Evolutionary conservation across 352 stramenopile species (phyloP).

Genomic region (Phytophthora vignae): DNA sequence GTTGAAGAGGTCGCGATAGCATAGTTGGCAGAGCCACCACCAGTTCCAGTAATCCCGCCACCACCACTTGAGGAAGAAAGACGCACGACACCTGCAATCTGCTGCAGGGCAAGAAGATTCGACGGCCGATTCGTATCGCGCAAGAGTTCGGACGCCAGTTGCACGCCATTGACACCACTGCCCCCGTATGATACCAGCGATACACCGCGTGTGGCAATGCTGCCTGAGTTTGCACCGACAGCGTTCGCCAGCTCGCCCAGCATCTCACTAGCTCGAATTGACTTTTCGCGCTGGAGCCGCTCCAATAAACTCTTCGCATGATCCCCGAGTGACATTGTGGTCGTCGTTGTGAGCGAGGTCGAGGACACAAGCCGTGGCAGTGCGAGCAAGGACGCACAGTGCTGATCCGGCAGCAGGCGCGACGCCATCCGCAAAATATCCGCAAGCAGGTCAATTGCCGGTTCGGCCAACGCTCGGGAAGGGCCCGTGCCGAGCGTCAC

Average conservation of each 20-base stretch:
- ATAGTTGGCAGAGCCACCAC: conserved; percentile 41
- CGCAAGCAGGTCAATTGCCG: conserved; percentile 84
- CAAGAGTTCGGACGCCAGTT: conserved; percentile 87
- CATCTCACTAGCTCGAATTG: conserved; percentile 88
- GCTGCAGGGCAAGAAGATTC: conserved; percentile 50
- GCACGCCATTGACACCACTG: conserved; percentile 87
- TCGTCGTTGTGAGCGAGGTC: conserved; percentile 78
- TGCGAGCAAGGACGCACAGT: conserved; percentile 81
- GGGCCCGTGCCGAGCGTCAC: conserved; percentile 83
- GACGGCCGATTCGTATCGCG: conserved; percentile 88
- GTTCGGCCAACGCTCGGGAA: conserved; percentile 77
- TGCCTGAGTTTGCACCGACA: conserved; percentile 79
- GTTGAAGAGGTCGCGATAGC: conserved; percentile 40
- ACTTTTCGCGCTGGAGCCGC: conserved; percentile 82
- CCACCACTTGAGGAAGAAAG: conserved; percentile 40
- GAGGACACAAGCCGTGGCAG: conserved; percentile 83
- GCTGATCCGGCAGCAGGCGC: conserved; percentile 82
- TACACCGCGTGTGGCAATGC: conserved; percentile 68
- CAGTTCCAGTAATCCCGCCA: conserved; percentile 30
- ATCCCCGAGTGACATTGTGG: conserved; percentile 73
- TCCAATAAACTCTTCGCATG: conserved; percentile 79
- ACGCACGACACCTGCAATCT: conserved; percentile 49
- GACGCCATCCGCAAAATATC: conserved; percentile 89
- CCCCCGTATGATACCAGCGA: conserved; percentile 86
- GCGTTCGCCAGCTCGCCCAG: conserved; percentile 82